Evolutionary conservation across 805 yeast genomes (phyloP).

Genomic region (Candida railenensis): DNA sequence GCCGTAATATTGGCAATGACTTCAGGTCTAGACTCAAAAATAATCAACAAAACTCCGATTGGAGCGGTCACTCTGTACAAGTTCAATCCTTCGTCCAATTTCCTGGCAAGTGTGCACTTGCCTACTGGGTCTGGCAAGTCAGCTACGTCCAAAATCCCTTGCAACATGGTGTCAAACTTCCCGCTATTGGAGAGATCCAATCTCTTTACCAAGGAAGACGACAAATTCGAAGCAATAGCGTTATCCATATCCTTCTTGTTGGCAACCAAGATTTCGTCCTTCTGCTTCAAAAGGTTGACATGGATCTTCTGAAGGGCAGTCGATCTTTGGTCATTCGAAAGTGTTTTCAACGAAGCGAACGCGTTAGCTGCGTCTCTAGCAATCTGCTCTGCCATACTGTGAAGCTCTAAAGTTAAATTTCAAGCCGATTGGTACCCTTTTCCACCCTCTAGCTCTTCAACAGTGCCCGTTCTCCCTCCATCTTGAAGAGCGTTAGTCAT

Average conservation of each 20-base stretch:
- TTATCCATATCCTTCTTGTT: constrained; percentile 72
- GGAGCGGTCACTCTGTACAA: constrained; percentile 87
- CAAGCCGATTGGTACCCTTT: too few species aligned
- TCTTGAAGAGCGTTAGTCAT: too few species aligned
- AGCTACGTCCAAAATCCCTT: constrained; percentile 92
- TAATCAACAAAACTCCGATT: constrained; percentile 88
- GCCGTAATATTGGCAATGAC: constrained; percentile 98
- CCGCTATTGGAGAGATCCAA: constrained; percentile 79
- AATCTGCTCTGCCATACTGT: constrained; percentile 62
- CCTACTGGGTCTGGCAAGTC: constrained; percentile 89
- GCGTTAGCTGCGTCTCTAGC: constrained; percentile 84
- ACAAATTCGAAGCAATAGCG: constrained; percentile 60
- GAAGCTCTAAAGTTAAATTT: too few species aligned
- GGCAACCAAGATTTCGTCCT: constrained; percentile 65
- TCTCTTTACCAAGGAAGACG: constrained; percentile 76
- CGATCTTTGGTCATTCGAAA: constrained; percentile 71
- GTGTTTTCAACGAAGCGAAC: constrained; percentile 77
- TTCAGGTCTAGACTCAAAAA: constrained; percentile 96
- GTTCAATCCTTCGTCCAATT: constrained; percentile 86
- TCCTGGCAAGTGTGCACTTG: constrained; percentile 76
- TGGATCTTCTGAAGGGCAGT: constrained; percentile 70
- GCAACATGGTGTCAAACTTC: constrained; percentile 90
- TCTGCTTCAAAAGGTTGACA: constrained; percentile 59
- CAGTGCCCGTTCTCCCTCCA: too few species aligned
- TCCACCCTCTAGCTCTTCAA: too few species aligned